Conservation (phyloP, 2,329 filamentous ascomycete species). For the Cladophialophora psammophila region DNA sequence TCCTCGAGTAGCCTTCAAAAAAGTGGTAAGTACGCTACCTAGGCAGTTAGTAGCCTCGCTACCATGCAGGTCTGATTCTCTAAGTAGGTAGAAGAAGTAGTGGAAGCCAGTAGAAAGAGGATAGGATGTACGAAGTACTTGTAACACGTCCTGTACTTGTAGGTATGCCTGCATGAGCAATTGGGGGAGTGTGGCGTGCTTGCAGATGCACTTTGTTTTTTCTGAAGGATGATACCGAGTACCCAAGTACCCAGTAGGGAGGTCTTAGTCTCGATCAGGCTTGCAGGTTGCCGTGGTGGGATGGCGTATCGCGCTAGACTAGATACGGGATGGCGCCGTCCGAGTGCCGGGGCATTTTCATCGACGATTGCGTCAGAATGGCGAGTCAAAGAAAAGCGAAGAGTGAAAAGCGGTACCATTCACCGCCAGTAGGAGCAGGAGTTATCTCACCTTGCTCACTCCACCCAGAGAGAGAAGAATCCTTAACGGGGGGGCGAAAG, state of each 20-base stretch:
- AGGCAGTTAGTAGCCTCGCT: neutral
- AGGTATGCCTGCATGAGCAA: neutral
- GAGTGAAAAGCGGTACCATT: too few relatives aligned
- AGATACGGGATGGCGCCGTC: neutral
- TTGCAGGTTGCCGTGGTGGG: slow-evolving; percentile 1
- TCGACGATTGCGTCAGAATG: slow-evolving; percentile 19
- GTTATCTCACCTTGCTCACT: too few relatives aligned
- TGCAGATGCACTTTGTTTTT: neutral
- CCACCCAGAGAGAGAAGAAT: too few relatives aligned
- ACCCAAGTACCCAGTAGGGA: too few relatives aligned
- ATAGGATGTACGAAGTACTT: too few relatives aligned
- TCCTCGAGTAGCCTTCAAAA: neutral
- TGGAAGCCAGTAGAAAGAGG: too few relatives aligned
- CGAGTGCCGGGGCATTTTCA: neutral
- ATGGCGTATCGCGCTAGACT: neutral
- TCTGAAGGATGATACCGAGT: too few relatives aligned
- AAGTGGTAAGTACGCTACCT: neutral
- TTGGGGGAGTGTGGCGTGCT: slow-evolving; percentile 5
- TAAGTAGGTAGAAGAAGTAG: neutral
- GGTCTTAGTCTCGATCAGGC: neutral
- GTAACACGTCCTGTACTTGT: too few relatives aligned
- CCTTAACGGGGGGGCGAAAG: too few relatives aligned
- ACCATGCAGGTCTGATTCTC: neutral
- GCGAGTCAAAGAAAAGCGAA: slow-evolving; percentile 8
- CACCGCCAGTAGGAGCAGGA: too few relatives aligned